Conservation (phyloP, 2,329 filamentous ascomycete species). For the Ceratocystiopsis brevicomis region DNA sequence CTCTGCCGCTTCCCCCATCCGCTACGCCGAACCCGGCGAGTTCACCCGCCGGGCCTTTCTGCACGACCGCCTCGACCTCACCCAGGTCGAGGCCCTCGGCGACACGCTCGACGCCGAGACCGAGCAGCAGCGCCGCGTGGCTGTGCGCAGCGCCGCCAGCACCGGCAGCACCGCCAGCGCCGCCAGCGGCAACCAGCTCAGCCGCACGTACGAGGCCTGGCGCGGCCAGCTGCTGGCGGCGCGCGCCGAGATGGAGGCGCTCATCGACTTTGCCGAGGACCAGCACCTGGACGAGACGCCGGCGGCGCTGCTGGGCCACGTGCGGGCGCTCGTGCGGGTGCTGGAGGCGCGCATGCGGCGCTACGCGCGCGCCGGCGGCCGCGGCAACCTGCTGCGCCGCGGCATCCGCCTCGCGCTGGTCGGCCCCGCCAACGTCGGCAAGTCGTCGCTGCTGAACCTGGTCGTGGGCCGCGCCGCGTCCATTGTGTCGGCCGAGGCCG, state of each 20-base stretch:
- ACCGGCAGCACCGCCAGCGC: no score
- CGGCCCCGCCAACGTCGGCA: constrained; percentile 84
- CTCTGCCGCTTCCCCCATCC: no score
- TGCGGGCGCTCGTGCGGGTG: constrained; percentile 23
- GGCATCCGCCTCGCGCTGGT: constrained; percentile 76
- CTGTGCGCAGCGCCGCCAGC: constrained; percentile 66
- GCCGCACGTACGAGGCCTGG: constrained; percentile 68
- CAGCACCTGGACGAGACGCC: constrained; percentile 91
- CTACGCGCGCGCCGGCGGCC: constrained; percentile 59
- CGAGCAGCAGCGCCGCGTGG: constrained; percentile 78
- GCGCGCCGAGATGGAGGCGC: constrained; percentile 76
- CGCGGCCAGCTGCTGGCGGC: constrained; percentile 57
- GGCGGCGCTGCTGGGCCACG: constrained; percentile 47
- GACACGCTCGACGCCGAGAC: constrained; percentile 53
- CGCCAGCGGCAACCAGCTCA: constrained; percentile 43
- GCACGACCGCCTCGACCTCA: constrained; percentile 67
- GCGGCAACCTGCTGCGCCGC: constrained; percentile 64
- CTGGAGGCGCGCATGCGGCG: constrained; percentile 32
- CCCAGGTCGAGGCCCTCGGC: constrained; percentile 55
- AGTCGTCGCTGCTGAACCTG: constrained; percentile 81
- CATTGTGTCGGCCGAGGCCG: constrained; percentile 83
- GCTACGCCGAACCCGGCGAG: constrained; percentile 86
- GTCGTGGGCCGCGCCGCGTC: constrained; percentile 84
- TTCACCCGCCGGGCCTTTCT: constrained; percentile 87
- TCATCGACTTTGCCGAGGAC: constrained; percentile 95